Evolutionary conservation across 768 basidiomycete species (phyloP), one percentile per base, ranked within the genome.

Genomic region (Russula earlei): DNA sequence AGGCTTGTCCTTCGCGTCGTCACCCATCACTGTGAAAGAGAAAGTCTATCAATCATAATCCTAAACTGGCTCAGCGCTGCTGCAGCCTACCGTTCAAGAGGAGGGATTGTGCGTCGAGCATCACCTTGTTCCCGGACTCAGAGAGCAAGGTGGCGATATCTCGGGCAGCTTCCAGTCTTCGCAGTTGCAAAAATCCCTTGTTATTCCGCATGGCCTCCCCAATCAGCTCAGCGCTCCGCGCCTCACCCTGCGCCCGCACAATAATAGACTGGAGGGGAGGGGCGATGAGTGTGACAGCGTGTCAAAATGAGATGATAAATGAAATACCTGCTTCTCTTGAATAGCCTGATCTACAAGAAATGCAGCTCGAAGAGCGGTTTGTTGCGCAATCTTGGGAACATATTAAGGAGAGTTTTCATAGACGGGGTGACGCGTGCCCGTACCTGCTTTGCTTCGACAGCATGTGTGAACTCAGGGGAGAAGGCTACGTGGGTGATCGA

Each of bases 401-500:
- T 61, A 57, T 63, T 53, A 49, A 43, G 20, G 36, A 12, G 17
- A 17, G 24, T 36, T 29, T 45, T 46, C 24, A 45, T 37, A 49
- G 44, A 25, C 15, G 22, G 52, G 19, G 40, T 36, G 51, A 50
- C 52, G 47, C 41, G 41, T 31, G 52, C 17, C 63, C 74, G 54
- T 49, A 82, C 85, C 72, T 91, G 89, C 72, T 95, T 95, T 34
- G 91, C 90, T 71, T 95, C 92, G 41, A 95, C 92, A 14, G 92
- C 92, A 67, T 92, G 89, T 1, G 94, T 96, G 72, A 99, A 99
- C 65, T 98, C 96, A 5, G 92, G 91, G 14, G 90, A 93, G 78
- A 99, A 99, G 8, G 94, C 91, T 57, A 98, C 92, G 70, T 99
- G 96, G 8, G 95, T 99, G 63, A 99, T 96, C 25, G 96, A 98